Evolutionary conservation across 2,329 filamentous ascomycete species (phyloP), one percentile per base, ranked within the genome.

Genomic region (Colletotrichum sp.): DNA sequence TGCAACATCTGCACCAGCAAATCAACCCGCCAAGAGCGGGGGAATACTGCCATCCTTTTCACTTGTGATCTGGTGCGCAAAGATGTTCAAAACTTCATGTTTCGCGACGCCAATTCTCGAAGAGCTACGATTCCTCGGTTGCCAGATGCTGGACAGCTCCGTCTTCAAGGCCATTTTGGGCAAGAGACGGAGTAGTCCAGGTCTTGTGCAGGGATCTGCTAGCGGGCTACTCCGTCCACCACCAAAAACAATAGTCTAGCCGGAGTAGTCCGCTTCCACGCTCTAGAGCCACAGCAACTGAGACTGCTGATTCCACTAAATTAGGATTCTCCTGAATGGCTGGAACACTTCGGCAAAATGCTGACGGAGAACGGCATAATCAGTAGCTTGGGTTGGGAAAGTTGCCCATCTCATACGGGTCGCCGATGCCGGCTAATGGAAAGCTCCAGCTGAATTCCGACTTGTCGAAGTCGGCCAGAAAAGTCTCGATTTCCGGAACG

Each of bases 401-500:
- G 62, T 67, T 66, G 7, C 60, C 36, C 30, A 63, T 34, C 5
- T 68, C 72, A 21, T 71, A 75, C 16, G 65, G 64, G 30, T 69
- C 64, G 16, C 44, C 28, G 30, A 64, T 63, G 15, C 72, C 72
- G 18, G 62, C 59, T 55, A 76, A n/a, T 39, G 73, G 73, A 55
- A 77, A 70, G 59, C 64, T 76, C 76, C 76, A 77, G 60, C 69
- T 77, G 55, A 77, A 76, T 28, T 76, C 66, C 24, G 76, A 76
- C 44, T 69, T 72, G 34, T 67, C 69, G n/a, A 77, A 77, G 44
- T 77, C 76, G 21, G 76, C 76, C 15, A 77, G 60, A 18, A 76
- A 77, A 16, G 18, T 62, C 52, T 76, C 72, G 18, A 77, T 75
- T 55, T 77, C 76, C 24, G 76, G 76, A 4, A 72, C 55, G 15